Base-by-base conservation (phyloP, 805 yeast species). In the Candida arabinofermentans region DNA sequence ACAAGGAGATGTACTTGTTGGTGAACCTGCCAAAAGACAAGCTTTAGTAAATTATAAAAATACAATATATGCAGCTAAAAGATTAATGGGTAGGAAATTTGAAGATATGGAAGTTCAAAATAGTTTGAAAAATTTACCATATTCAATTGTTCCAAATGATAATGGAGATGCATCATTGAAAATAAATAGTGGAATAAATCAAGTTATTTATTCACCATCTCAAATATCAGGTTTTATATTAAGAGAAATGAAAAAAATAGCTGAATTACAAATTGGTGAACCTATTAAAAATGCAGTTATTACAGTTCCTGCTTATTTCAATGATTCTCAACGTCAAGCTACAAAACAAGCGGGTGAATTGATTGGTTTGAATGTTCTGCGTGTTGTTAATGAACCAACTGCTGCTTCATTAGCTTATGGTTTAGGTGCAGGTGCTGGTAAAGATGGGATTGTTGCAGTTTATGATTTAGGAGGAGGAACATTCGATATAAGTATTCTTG, bases 381-480 rank as follows among this genome's bases (percentile, higher is more conserved):
- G 95, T 64, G 91, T 85, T 43, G 86, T 85, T 46, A 85, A 85
- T 73, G 95, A 85, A 72, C 95, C 95, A 48, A 84, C 93, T 37
- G 90, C 91, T 40, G 91, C 96, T 43, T 93, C 96, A 37, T 73
- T 88, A 59, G 96, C 96, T 35, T 88, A 88, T 67, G 96, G 96
- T 59, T 76, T 88, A 57, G 96, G 88, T 16, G 49, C 64, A 68
- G 77, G 82, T 14, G 50, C 65, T 68, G 77, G 82, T 68, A 79
- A 74, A 63, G 85, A 82, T 60, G 69, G 70, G 9, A 54, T 68
- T 62, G 91, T 90, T 53, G 96, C 97, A 39, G 97, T 89, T 48
- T 89, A 88, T 74, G 97, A 89, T 74, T 76, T 89, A 55, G 97
- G 97, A 73, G 97, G 97, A 61, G 97, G 97, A 72, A 89, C 97